Base-by-base conservation (phyloP, 768 basidiomycete species). In the Rhizopogon roseolus region DNA sequence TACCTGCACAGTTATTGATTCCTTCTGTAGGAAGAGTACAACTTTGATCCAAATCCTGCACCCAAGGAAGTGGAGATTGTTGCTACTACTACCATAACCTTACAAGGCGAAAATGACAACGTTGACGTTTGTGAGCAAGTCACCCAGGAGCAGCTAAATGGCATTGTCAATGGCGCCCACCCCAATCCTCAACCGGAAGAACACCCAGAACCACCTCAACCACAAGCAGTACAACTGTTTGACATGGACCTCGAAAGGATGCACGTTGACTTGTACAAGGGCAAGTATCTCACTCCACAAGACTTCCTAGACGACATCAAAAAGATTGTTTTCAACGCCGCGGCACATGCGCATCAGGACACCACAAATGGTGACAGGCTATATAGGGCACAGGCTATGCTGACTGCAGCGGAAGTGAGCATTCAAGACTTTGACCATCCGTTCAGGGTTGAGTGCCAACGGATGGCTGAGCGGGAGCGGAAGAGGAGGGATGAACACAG, bases 231-330 rank as follows among this genome's bases (percentile, higher is more conserved):
- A 8, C 75, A 74, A 7, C 72, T 94, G 16, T 90, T 82, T 64
- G 85, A 95, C 63, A 86, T 98, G 78, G 94, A 98, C 66, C 76
- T 98, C 37, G 97, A 98, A 62, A 83, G 81, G 57, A 93, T 99
- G 82, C 90, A 95, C 61, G 74, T 77, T 22, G 85, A 90, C 52
- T 76, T 99, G 19, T 93, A 90, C 75, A 86, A 82, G 64, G 84
- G 84, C 39, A 82, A 84, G 39, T 99, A 98, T 66, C 81, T 92
- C 28, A 93, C 92, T 0, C 89, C 92, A 0, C 82, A 86, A 53
- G 86, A 91, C 52, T 97, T 99, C 75, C 79, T 98, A 7, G 81
- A 85, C 43, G 90, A 93, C 60, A 78, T 93, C 52, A 77, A 79
- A 54, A 88, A 86, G 71, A 91, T 93, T 57, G 84, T 91, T 17